A percentile compares a stretch with the other conserved stretches of the same genome.
phyloP scores from a whole-genome alignment of 352 stramenopile species.

The Globisporangium echinulatum region DNA sequence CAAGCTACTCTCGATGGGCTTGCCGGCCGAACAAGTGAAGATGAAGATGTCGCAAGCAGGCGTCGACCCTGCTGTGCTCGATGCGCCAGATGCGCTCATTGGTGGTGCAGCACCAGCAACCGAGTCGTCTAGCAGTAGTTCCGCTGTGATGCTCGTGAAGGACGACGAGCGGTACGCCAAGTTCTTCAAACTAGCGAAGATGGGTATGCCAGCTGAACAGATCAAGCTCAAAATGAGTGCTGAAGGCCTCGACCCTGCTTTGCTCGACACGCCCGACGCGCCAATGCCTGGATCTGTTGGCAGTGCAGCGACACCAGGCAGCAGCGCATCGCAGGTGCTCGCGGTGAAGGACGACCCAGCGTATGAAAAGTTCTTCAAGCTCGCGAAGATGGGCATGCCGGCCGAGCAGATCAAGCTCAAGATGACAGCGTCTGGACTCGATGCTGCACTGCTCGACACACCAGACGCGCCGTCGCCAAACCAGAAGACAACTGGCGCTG shows the following conservation, averaged over 20 bases:
- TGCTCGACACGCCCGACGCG: conserved; percentile 88
- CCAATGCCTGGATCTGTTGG: conserved; percentile 47
- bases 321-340: conserved; percentile 22
- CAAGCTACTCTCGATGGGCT: conserved; percentile 74
- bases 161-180: conserved; percentile 86
- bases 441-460: conserved; percentile 57
- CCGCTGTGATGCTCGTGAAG: conserved; percentile 32
- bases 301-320: conserved; percentile 3
- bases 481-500: conserved; percentile 16
- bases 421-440: conserved; percentile 72
- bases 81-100: conserved; percentile 63
- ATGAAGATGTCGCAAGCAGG: conserved; percentile 81
- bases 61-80: conserved; percentile 56
- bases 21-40: conserved; percentile 78
- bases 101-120: conserved; percentile 8
- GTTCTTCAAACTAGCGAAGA: conserved; percentile 96
- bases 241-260: conserved; percentile 85
- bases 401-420: conserved; percentile 92
- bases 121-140: neutral
- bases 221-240: conserved; percentile 94
- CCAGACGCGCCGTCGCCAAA: conserved; percentile 70
- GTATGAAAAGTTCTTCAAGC: conserved; percentile 96
- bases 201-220: conserved; percentile 91
- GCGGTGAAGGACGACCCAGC: conserved; percentile 89
- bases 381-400: conserved; percentile 88